These are phyloP conservation scores for Aspergillus texensis DNA, from an alignment of 2,329 filamentous ascomycete genomes.

Conservation along the genomic window DNA sequence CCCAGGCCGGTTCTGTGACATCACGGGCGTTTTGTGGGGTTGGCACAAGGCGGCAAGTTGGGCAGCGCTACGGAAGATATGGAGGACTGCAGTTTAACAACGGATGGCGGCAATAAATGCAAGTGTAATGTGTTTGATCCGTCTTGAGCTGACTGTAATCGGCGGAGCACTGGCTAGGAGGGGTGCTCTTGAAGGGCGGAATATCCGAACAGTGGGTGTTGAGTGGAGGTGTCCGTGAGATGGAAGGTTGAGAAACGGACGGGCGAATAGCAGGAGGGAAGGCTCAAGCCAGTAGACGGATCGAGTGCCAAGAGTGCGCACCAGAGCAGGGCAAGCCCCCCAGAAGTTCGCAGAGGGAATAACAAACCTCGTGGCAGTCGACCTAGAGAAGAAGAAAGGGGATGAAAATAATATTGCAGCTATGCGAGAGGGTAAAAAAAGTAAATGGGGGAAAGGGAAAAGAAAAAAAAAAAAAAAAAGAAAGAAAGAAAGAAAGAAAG, in stretches of 20 bases:
- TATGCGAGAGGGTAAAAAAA: conserved; percentile 5
- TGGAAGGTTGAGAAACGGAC: conserved; percentile 36
- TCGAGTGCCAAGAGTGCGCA: conserved; percentile 35
- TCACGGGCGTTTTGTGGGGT: conserved; percentile 48
- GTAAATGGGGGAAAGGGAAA: conserved; percentile 22
- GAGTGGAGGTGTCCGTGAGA: conserved; percentile 35
- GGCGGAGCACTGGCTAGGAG: conserved; percentile 36
- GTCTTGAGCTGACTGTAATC: conserved; percentile 54
- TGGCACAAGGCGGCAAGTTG: conserved; percentile 20
- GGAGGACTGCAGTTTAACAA: conserved; percentile 50
- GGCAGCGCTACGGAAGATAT: conserved; percentile 43
- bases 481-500: conserved; percentile 10
- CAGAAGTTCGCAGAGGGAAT: conserved; percentile 18
- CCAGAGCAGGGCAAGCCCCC: conserved; percentile 15
- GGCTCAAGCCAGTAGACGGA: conserved; percentile 27
- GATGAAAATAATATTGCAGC: conserved; percentile 14
- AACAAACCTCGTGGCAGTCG: conserved; percentile 14
- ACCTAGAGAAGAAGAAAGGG: conserved; percentile 8
- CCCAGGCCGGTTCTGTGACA: conserved; percentile 91
- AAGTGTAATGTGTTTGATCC: conserved; percentile 50
- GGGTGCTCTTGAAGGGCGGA: conserved; percentile 38
- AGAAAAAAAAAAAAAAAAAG: conserved; percentile 18
- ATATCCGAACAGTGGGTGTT: conserved; percentile 37
- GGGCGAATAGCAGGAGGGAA: conserved; percentile 28
- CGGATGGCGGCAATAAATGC: conserved; percentile 44